Evolutionary conservation across 805 yeast species (phyloP).

Genomic region (Candida methanosorbosa): DNA sequence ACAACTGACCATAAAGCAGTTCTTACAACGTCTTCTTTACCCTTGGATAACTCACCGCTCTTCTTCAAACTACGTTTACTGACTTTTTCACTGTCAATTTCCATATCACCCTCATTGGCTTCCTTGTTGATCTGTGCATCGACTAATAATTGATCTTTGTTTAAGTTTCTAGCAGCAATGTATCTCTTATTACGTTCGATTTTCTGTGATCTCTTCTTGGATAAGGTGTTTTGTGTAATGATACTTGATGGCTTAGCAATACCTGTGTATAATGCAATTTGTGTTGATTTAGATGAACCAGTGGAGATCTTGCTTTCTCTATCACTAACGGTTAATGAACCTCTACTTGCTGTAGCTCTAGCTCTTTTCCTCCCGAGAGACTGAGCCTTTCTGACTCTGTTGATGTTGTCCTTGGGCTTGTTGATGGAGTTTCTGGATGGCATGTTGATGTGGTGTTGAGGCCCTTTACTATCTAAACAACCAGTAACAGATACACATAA

Average conservation of each 20-base stretch:
- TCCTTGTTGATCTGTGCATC: slow-evolving; percentile 42
- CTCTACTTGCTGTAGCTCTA: slow-evolving; percentile 3
- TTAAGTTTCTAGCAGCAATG: slow-evolving; percentile 42
- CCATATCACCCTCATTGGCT: slow-evolving; percentile 5
- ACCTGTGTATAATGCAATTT: slow-evolving; percentile 37
- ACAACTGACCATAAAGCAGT: slow-evolving; percentile 67
- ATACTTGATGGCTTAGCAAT: slow-evolving; percentile 8
- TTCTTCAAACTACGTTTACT: slow-evolving; percentile 5
- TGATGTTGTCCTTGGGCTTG: slow-evolving; percentile 59
- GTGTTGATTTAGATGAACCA: slow-evolving; percentile 20
- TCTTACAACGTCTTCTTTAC: slow-evolving; percentile 41
- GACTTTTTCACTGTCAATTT: slow-evolving; percentile 41
- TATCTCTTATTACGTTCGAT: slow-evolving; percentile 73
- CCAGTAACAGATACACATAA: no score
- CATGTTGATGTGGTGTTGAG: slow-evolving; percentile 41
- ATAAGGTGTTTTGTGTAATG: slow-evolving; percentile 51
- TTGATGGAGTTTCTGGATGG: slow-evolving; percentile 78
- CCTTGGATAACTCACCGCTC: slow-evolving; percentile 7
- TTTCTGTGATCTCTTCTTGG: slow-evolving; percentile 73
- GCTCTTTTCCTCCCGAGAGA: slow-evolving; percentile 43
- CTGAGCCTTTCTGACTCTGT: slow-evolving; percentile 40
- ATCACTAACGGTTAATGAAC: slow-evolving; percentile 6
- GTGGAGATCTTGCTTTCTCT: slow-evolving; percentile 9
- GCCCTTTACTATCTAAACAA: no score
- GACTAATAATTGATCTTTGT: slow-evolving; percentile 29